Evolutionary conservation across 139 green algal species (phyloP).

Genomic region (Micromonas pusilla): DNA sequence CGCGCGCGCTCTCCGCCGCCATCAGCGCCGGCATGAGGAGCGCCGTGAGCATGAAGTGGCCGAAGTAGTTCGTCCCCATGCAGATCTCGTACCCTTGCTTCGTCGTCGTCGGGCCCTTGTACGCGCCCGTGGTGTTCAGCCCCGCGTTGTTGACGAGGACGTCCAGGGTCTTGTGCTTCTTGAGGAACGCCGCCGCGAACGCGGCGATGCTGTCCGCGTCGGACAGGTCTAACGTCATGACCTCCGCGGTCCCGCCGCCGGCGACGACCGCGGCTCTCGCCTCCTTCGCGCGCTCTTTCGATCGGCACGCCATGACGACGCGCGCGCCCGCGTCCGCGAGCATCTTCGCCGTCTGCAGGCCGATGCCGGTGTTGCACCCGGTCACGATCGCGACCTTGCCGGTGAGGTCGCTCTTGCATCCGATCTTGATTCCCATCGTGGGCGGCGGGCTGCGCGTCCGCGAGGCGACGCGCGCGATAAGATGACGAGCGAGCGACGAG

Average conservation of each 20-base stretch:
- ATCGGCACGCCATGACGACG: slow-evolving; percentile 11
- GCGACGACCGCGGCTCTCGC: neutral
- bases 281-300: neutral
- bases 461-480: too few relatives aligned
- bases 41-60: slow-evolving; percentile 24
- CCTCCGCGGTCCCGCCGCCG: neutral
- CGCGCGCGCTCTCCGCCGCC: neutral
- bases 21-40: slow-evolving; percentile 5
- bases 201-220: neutral
- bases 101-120: slow-evolving; percentile 3
- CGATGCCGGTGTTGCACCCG: slow-evolving; percentile 39
- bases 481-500: too few relatives aligned
- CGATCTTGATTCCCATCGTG: slow-evolving; percentile 18
- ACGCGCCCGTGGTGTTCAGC: neutral
- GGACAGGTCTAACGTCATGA: slow-evolving; percentile 21
- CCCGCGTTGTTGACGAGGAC: slow-evolving; percentile 29
- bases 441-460: too few relatives aligned
- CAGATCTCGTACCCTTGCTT: slow-evolving; percentile 28
- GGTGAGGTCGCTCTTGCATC: neutral
- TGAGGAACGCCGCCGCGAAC: slow-evolving; percentile 14
- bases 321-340: slow-evolving; percentile 3
- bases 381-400: slow-evolving; percentile 33
- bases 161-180: slow-evolving; percentile 30
- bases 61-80: slow-evolving; percentile 27
- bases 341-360: neutral